Evolutionary conservation across 768 basidiomycete species (phyloP).

Genomic region (Rhodocollybia butyracea): DNA sequence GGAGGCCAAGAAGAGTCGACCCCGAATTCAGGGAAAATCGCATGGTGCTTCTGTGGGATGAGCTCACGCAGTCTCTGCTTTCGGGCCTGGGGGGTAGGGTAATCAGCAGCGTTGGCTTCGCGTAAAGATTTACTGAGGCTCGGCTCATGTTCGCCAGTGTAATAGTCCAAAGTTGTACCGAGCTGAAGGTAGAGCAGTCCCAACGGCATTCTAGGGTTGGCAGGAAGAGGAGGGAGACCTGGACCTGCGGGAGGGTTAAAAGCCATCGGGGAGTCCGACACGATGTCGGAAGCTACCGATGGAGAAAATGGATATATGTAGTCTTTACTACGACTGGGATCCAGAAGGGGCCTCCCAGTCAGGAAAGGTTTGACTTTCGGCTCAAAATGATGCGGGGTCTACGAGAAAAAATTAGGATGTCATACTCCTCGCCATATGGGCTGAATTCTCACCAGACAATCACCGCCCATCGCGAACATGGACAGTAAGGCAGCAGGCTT

Average conservation of each 20-base stretch:
- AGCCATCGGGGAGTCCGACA: no score
- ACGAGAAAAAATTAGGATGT: background rate
- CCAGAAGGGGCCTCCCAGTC: conserved; percentile 51
- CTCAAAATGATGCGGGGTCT: conserved; percentile 55
- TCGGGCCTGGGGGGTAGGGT: no score
- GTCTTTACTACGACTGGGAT: conserved; percentile 42
- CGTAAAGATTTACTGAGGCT: conserved; percentile 50
- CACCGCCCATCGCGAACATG: conserved; percentile 61
- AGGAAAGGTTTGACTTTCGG: no score
- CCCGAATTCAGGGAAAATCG: no score
- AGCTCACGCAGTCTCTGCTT: no score
- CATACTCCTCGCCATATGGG: background rate
- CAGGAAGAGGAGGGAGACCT: no score
- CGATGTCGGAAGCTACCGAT: background rate
- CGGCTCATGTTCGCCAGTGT: conserved; percentile 41
- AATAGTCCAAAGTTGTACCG: conserved; percentile 47
- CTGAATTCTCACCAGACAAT: conserved; percentile 39
- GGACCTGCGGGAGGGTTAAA: no score
- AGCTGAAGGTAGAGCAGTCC: no score
- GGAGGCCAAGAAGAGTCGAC: no score
- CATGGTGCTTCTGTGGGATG: no score
- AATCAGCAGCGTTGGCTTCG: conserved; percentile 2
- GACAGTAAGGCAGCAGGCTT: conserved; percentile 53
- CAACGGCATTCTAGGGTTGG: no score
- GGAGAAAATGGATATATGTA: conserved; percentile 46